Conservation (phyloP, 345 rosid species). For the Bruguiera sexangula region DNA sequence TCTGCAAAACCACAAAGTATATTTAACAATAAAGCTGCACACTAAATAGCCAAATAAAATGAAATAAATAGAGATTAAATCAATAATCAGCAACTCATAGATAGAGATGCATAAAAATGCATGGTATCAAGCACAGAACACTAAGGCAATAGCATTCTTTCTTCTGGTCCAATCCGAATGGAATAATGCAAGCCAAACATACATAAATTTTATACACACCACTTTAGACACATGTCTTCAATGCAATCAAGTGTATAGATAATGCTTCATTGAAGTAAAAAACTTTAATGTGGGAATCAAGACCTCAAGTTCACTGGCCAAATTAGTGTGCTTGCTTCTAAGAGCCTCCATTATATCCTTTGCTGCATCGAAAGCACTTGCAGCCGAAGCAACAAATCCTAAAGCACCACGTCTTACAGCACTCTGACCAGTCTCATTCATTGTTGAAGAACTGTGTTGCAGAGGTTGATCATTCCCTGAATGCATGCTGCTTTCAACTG, state of each 20-base stretch:
- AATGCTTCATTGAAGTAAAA: conserved; percentile 3
- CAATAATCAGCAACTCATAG: background rate
- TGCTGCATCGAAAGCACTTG: conserved; percentile 93
- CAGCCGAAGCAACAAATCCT: conserved; percentile 71
- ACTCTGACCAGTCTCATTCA: conserved; percentile 56
- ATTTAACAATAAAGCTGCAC: background rate
- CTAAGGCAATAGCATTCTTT: background rate
- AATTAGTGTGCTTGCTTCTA: conserved; percentile 90
- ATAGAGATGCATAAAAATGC: background rate
- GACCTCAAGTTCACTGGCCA: conserved; percentile 98
- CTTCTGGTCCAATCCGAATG: background rate
- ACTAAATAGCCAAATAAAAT: background rate
- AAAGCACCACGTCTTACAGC: conserved; percentile 65
- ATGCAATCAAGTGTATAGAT: background rate
- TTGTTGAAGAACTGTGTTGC: conserved; percentile 63
- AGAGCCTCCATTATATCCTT: conserved; percentile 98
- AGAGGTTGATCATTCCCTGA: conserved; percentile 66
- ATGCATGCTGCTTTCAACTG: conserved; percentile 50
- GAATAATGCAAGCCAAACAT: background rate
- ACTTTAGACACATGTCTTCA: too few species aligned
- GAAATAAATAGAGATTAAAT: background rate
- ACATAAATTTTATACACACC: background rate
- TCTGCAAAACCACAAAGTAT: conserved; percentile 43
- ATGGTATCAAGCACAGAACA: background rate
- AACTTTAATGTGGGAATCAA: conserved; percentile 10